A percentile compares a stretch with the other conserved stretches of the same genome.
Evolutionary conservation across 139 green algal genomes (phyloP).

Genomic region (Haematococcus lacustris): DNA sequence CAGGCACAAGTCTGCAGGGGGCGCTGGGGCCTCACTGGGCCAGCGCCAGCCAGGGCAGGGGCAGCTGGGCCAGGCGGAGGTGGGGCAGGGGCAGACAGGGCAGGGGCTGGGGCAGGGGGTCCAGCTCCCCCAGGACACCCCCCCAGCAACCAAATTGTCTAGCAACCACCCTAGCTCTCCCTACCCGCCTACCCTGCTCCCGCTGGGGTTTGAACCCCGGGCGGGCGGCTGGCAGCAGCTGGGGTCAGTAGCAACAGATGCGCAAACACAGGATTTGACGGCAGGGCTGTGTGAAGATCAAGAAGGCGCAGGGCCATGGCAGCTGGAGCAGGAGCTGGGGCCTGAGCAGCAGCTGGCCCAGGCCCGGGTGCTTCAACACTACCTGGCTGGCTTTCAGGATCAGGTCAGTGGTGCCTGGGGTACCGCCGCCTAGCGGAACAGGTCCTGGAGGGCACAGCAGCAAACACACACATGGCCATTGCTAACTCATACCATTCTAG

Average conservation of each 20-base stretch:
- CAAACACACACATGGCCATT: too few relatives aligned
- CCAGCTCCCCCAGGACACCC: not conserved
- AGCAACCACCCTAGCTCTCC: too few relatives aligned
- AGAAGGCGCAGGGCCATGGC: not conserved
- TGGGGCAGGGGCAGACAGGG: not conserved
- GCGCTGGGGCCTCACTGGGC: not conserved
- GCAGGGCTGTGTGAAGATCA: not conserved
- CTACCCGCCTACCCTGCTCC: too few relatives aligned
- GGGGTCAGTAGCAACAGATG: too few relatives aligned
- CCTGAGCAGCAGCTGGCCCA: slow-evolving; percentile 18
- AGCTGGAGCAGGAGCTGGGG: not conserved
- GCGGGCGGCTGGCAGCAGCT: too few relatives aligned
- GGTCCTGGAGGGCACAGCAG: too few relatives aligned
- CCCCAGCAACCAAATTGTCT: too few relatives aligned
- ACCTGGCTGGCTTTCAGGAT: slow-evolving; percentile 45
- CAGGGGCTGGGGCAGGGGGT: not conserved
- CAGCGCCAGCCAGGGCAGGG: not conserved
- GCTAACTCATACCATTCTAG: too few relatives aligned
- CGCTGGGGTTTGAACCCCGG: too few relatives aligned
- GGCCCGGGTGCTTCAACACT: slow-evolving; percentile 46
- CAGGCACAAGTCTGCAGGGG: not conserved
- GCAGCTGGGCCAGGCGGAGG: not conserved
- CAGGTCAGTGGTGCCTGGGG: slow-evolving; percentile 12
- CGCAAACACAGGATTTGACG: too few relatives aligned
- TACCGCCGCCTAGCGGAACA: too few relatives aligned